Conservation (phyloP, 2,329 filamentous ascomycete species). For the Bimuria novae-zelandiae region DNA sequence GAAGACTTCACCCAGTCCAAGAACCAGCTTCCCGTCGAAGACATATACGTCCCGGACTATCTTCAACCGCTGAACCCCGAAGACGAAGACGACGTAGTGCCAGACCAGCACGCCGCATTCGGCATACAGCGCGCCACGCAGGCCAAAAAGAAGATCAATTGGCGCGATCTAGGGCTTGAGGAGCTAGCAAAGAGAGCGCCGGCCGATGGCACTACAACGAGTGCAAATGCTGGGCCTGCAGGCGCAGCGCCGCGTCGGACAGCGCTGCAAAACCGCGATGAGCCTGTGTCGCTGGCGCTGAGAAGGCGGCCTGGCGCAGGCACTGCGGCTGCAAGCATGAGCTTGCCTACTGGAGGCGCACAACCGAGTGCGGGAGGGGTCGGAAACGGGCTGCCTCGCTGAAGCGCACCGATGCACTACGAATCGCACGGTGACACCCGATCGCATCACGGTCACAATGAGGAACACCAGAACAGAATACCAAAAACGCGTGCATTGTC, state of each 20-base stretch:
- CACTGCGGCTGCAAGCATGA: slow-evolving; percentile 11
- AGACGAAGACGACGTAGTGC: slow-evolving; percentile 86
- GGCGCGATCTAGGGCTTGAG: slow-evolving; percentile 77
- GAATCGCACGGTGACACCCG: not conserved
- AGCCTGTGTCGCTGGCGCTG: slow-evolving; percentile 37
- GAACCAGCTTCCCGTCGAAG: slow-evolving; percentile 57
- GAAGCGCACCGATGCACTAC: slow-evolving; percentile 11
- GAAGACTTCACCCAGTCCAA: slow-evolving; percentile 58
- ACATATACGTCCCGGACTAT: slow-evolving; percentile 79
- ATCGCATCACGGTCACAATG: not conserved
- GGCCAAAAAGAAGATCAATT: slow-evolving; percentile 70
- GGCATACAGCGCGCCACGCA: slow-evolving; percentile 83
- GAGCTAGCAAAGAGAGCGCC: slow-evolving; percentile 71
- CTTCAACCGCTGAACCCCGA: slow-evolving; percentile 84
- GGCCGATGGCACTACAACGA: slow-evolving; percentile 19
- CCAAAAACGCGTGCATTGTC: not conserved
- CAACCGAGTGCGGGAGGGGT: slow-evolving; percentile 22
- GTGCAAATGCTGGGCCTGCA: slow-evolving; percentile 7
- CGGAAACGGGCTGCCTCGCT: slow-evolving; percentile 43
- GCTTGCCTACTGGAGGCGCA: slow-evolving; percentile 13
- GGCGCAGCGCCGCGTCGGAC: slow-evolving; percentile 2
- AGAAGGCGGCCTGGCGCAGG: slow-evolving; percentile 38
- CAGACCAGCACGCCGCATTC: slow-evolving; percentile 86
- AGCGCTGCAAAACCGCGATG: slow-evolving; percentile 22
- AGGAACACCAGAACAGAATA: not conserved